Evolutionary conservation across 306 rosid genomes (phyloP).

Genomic region (Cercis canadensis): DNA sequence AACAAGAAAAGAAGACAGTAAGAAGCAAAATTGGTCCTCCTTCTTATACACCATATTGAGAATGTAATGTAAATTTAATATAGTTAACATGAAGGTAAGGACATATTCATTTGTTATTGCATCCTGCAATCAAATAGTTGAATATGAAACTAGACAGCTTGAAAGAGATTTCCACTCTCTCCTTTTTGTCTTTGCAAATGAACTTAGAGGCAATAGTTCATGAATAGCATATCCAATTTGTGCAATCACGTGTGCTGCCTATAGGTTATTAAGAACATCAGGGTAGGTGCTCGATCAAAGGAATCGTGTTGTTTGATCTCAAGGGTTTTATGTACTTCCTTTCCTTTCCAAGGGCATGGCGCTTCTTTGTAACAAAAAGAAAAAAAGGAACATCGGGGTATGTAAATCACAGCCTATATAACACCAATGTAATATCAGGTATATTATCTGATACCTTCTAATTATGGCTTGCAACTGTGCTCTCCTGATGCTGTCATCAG

Average conservation of each 20-base stretch:
- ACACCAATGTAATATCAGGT: neutral
- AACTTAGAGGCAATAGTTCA: no score
- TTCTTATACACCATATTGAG: neutral
- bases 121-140: constrained; percentile 4
- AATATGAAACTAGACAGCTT: neutral
- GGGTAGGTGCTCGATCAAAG: no score
- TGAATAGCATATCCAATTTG: neutral
- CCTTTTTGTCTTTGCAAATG: neutral
- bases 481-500: constrained; percentile 59
- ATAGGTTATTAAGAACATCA: no score
- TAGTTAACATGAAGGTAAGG: neutral
- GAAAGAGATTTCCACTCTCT: neutral
- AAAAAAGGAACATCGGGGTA: neutral
- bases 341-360: no score
- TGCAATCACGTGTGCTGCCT: neutral
- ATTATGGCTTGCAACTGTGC: constrained; percentile 84
- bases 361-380: no score
- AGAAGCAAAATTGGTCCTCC: neutral
- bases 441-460: constrained; percentile 57
- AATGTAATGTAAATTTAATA: no score
- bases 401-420: neutral
- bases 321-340: no score
- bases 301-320: no score
- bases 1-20: neutral
- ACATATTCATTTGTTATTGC: neutral